phyloP scores from a whole-genome alignment of 1,284 basidiomycete genomes.

The Dichomitus squalens region DNA sequence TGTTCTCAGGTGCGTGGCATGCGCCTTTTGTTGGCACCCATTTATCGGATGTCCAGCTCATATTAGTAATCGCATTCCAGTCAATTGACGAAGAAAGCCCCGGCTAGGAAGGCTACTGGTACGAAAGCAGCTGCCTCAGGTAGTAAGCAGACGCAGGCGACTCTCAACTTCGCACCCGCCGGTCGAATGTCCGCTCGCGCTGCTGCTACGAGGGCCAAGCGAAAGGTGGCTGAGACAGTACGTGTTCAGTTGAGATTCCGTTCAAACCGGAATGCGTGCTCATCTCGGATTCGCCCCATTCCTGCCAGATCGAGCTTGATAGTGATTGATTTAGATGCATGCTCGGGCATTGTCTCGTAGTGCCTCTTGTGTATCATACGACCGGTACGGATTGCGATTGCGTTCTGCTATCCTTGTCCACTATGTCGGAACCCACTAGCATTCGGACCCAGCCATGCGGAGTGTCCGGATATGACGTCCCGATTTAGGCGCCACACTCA shows the following conservation, averaged over 20 bases:
- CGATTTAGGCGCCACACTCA: no score
- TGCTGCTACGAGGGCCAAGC: conserved; percentile 30
- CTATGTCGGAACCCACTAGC: no score
- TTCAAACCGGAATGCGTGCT: no score
- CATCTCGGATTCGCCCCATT: neutral
- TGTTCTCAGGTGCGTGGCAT: conserved; percentile 53
- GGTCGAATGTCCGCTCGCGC: conserved; percentile 46
- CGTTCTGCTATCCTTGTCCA: neutral
- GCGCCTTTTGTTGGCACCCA: neutral
- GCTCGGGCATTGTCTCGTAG: neutral
- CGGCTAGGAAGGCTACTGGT: conserved; percentile 53
- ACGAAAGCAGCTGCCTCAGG: conserved; percentile 11
- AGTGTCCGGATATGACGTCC: no score
- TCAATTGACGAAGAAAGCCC: conserved; percentile 53
- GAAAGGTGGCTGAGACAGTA: conserved; percentile 32
- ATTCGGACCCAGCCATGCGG: no score
- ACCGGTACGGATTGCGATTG: neutral
- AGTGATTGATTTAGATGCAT: conserved; percentile 17
- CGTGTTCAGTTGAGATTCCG: neutral
- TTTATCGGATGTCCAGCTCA: neutral
- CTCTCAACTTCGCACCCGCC: conserved; percentile 64
- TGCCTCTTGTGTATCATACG: conserved; percentile 7
- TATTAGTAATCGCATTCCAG: conserved; percentile 15
- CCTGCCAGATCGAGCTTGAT: conserved; percentile 26
- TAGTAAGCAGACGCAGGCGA: conserved; percentile 51